Base-by-base conservation (phyloP, 2,329 filamentous ascomycete genomes). In the Exophiala lecanii-corni region DNA sequence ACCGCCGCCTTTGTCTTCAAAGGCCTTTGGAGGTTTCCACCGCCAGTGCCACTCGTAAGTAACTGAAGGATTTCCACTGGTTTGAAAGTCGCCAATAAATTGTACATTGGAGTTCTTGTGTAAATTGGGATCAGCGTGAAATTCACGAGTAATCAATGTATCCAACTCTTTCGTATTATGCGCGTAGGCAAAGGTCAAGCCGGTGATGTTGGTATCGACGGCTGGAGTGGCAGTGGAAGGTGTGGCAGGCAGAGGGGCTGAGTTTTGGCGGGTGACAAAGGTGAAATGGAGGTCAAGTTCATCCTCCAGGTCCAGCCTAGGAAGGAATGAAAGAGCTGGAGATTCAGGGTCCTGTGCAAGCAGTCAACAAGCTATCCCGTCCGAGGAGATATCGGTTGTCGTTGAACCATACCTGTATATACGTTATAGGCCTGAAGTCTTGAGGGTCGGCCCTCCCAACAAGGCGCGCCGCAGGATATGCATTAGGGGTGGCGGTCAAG, bases 31-130 rank as follows among this genome's bases (percentile, higher is more conserved):
- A 6, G 92, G 87, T 61, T 85, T 88, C 89, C 91, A 98, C 71
- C 84, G 92, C 92, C 92, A 98, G 5, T 84, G 82, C 89, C 91
- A 98, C 53, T 91, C 84, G 61, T 96, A 96, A 23, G 88, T 82
- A 20, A 94, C 83, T 2, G 87, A 91, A 5, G 84, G 72, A 57
- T 74, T 86, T n/a, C 91, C 89, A 21, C 76, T 81, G 0, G 92
- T 98, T 2, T 79, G 76, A 61, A 85, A 96, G 62, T 95, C 89
- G 2, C 92, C 92, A n/a, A 98, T 82, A 33, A 97, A 75, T 59
- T 94, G 85, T 28, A 98, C 92, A 61, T 97, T 97, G 41, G 89
- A 78, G 61, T 96, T 97, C 63, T 94, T 97, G 71, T 98, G 92
- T 43, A 98, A 72, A 60, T 98, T 98, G 1, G 92, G 92, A 60